A percentile compares a stretch with the other conserved stretches of the same genome.
These are phyloP conservation scores for Vigna nakashimae DNA, from an alignment of 306 rosid species.

Conservation along the genomic window DNA sequence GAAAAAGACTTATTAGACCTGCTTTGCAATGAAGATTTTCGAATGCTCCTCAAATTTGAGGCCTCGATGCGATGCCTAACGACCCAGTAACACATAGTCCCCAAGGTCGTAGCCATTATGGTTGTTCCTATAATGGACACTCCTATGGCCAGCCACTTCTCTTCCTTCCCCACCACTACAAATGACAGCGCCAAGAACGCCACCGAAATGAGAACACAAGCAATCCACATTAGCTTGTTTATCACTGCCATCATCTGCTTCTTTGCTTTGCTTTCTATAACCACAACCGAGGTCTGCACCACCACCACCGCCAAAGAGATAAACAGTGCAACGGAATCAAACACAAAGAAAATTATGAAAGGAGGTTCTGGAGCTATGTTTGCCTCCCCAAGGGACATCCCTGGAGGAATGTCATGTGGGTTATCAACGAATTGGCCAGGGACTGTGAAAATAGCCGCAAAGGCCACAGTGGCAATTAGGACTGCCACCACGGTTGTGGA, in stretches of 20 bases:
- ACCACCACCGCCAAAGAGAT: constrained; percentile 95
- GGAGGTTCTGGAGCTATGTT: constrained; percentile 71
- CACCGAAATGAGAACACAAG: constrained; percentile 83
- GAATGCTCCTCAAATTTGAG: constrained; percentile 66
- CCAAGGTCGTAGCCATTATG: constrained; percentile 90
- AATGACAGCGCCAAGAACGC: constrained; percentile 90
- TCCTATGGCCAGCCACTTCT: constrained; percentile 83
- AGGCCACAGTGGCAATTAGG: constrained; percentile 95
- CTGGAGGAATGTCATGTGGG: constrained; percentile 56
- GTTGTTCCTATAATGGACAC: constrained; percentile 87
- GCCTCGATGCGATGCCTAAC: constrained; percentile 84
- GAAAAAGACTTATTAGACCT: constrained; percentile 69
- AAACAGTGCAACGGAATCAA: constrained; percentile 89
- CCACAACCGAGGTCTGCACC: constrained; percentile 95
- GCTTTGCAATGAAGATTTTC: constrained; percentile 76
- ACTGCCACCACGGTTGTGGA: constrained; percentile 97
- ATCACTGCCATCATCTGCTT: constrained; percentile 98
- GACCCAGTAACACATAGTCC: constrained; percentile 93
- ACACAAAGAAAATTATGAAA: constrained; percentile 76
- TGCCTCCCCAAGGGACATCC: constrained; percentile 84
- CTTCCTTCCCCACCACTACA: constrained; percentile 79
- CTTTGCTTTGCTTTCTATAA: constrained; percentile 96
- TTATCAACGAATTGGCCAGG: constrained; percentile 91
- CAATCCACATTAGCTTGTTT: constrained; percentile 98
- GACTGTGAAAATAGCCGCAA: constrained; percentile 92